Evolutionary conservation across 805 yeast genomes (phyloP), one percentile per base, ranked within the genome.

Genomic region (Torulaspora microellipsoides): DNA sequence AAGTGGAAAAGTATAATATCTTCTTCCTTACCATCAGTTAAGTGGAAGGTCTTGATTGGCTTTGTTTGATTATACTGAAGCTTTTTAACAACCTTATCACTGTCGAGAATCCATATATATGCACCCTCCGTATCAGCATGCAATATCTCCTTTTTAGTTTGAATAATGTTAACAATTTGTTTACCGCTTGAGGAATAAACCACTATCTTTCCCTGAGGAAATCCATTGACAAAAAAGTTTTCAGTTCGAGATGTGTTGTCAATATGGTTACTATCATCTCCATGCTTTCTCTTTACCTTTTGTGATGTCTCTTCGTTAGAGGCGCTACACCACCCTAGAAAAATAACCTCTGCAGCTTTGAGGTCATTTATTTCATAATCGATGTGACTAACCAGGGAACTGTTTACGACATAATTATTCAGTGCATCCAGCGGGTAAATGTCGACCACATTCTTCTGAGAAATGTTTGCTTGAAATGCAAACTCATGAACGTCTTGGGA

Each of bases 81-180:
- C 15, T 47, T 69, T 52, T 54, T 72, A 44, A 49, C 69, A 37
- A 55, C 59, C 13, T 58, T 54, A 23, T 62, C 67, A 11, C 47
- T 43, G 45, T 65, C 68, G 23, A 62, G 38, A 23, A 54, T 56
- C 66, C 68, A 66, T n/a, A 73, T 58, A 8, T 54, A 47, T 6
- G 62, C 44, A 27, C 60, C 69, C 14, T 56, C 50, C 27, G 72
- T 59, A 15, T 65, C 62, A 12, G 66, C 60, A 14, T 68, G 69
- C 14, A 72, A 36, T 7, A 69, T 47, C 15, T 68, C 71, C 15
- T 49, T 38, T 20, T 58, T 55, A 14, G 68, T 70, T 46, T 64
- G 69, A 20, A 65, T 52, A 11, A 73, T 56, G 36, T 63, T 56
- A 4, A 60, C 58, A 34, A 73, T 67, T 29, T 57, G 61, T 9